Conservation (phyloP, 2,329 filamentous ascomycete genomes). For the Epichloe uncinata region DNA sequence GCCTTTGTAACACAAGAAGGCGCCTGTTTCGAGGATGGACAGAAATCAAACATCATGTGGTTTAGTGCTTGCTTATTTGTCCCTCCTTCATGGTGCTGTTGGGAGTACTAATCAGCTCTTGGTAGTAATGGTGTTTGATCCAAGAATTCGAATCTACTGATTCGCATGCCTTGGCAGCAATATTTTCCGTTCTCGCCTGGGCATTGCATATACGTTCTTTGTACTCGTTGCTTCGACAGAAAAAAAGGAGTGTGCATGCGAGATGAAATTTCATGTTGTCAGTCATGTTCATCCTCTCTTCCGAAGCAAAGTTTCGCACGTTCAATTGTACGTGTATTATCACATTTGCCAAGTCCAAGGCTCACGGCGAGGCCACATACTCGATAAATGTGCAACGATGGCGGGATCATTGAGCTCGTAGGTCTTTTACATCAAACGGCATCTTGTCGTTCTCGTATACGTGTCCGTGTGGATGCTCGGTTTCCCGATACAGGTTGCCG, state of each 20-base stretch:
- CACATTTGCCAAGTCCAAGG: background rate
- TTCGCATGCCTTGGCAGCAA: background rate
- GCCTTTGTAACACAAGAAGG: too few species aligned
- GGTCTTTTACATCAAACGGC: slow-evolving; percentile 44
- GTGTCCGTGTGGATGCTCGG: slow-evolving; percentile 51
- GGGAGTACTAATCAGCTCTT: background rate
- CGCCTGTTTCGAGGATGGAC: background rate
- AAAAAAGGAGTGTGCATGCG: background rate
- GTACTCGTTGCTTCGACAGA: background rate
- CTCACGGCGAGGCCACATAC: background rate
- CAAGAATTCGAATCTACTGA: background rate
- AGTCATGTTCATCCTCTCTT: background rate
- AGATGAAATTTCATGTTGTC: background rate
- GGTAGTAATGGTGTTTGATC: background rate
- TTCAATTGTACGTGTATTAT: background rate
- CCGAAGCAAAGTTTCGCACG: background rate
- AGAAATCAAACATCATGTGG: background rate
- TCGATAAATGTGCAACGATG: background rate
- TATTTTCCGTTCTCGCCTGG: background rate
- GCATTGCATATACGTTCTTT: background rate
- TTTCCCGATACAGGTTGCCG: slow-evolving; percentile 65
- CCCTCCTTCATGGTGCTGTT: background rate
- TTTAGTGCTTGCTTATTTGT: background rate
- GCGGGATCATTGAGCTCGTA: slow-evolving; percentile 22
- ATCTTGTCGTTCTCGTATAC: slow-evolving; percentile 55